A percentile compares a stretch with the other conserved stretches of the same genome.
phyloP scores from a whole-genome alignment of 2,329 filamentous ascomycete genomes.

The Pseudopithomyces maydicus region DNA sequence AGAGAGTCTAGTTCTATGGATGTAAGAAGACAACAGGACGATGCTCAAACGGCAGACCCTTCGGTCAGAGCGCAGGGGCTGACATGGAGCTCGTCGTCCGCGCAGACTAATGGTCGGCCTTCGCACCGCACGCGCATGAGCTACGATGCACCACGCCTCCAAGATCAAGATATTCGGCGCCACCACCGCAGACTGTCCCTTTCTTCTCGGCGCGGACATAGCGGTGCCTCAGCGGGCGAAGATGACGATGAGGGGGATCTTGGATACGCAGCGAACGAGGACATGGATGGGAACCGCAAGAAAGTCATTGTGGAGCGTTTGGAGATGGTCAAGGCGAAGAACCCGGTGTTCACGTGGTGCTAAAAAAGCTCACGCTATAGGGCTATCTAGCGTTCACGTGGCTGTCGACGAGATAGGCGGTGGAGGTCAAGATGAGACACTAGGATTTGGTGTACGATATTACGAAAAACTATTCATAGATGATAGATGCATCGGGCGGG shows the following conservation, averaged over 20 bases:
- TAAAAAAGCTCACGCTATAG: too few species aligned
- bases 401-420: constrained; percentile 64
- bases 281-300: constrained; percentile 86
- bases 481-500: constrained; percentile 7
- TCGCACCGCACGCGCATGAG: constrained; percentile 46
- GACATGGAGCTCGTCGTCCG: constrained; percentile 24
- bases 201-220: constrained; percentile 31
- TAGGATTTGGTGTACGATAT: constrained; percentile 4
- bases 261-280: constrained; percentile 91
- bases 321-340: constrained; percentile 92
- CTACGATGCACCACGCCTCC: constrained; percentile 45
- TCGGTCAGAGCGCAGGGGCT: constrained; percentile 43
- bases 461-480: constrained; percentile 8
- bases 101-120: constrained; percentile 26
- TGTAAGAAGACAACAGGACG: constrained; percentile 30
- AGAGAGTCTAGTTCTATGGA: constrained; percentile 52
- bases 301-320: constrained; percentile 97
- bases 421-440: too few species aligned
- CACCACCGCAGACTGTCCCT: constrained; percentile 51
- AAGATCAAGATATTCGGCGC: constrained; percentile 35
- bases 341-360: constrained; percentile 99
- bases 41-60: constrained; percentile 28
- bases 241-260: constrained; percentile 84
- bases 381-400: constrained; percentile 99
- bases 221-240: constrained; percentile 59